Base-by-base conservation (phyloP, 345 rosid genomes). In the Mallotus nudiflorus region DNA sequence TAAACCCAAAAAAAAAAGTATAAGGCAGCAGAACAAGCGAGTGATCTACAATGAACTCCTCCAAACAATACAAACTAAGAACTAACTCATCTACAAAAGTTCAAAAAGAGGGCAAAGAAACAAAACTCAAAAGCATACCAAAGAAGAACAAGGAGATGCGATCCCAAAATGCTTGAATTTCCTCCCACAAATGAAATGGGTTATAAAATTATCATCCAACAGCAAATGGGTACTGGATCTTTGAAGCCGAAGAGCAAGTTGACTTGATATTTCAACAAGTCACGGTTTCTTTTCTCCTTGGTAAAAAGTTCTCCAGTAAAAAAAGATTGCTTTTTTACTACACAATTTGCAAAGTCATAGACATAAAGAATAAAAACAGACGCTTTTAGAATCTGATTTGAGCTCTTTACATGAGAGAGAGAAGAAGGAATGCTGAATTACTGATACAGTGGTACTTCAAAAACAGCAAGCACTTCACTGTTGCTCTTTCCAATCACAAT, bases 201-300 rank as follows among this genome's bases (percentile, higher is more conserved):
- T 22, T 25, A n/a, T 18, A 28, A n/a, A 57, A 62, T 78, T 61
- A 60, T 66, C 78, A 54, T 44, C 46, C 54, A 48, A 61, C 10
- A 56, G 50, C 66, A 77, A 72, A 69, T 44, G 80, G 72, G 73
- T 9, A 37, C 50, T 62, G 55, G 68, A 73, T 74, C 73, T 71
- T 78, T 64, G 22, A 14, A 29, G 53, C 67, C 51, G 35, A 72
- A 35, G 4, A 33, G 20, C 63, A 64, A 33, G 13, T 44, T 22
- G 14, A 2, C 13, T 52, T 37, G 60, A 66, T 53, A 37, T 2
- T 37, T 11, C 8, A 2, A 24, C 0, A 54, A 67, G 16, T 24
- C 44, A 5, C n/a, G 37, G 12, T 18, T 20, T 29, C n/a, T 14
- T 14, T 50, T 31, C 24, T 40, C 0, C 0, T 28, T 19, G 25